These are phyloP conservation scores for Forsythia suspensa DNA, from an alignment of 257 asterid species.

Conservation along the genomic window DNA sequence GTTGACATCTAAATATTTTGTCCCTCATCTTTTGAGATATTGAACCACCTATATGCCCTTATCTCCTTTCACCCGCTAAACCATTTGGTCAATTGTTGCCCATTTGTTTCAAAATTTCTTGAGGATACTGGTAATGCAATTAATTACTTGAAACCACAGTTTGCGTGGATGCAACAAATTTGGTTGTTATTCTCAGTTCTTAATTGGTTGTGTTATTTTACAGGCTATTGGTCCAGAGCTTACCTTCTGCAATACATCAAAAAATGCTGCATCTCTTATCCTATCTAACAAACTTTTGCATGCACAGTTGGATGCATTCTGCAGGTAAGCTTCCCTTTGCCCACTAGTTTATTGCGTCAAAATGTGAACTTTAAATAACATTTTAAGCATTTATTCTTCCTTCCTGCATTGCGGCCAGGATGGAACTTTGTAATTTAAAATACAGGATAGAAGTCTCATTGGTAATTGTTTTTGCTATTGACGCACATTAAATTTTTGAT, in stretches of 20 bases:
- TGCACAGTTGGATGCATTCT: constrained; percentile 85
- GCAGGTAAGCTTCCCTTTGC: constrained; percentile 57
- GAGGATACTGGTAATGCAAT: neutral
- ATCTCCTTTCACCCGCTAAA: neutral
- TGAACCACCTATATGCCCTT: neutral
- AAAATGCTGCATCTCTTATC: constrained; percentile 49
- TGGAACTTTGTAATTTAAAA: neutral
- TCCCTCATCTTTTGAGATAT: neutral
- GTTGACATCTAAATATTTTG: neutral
- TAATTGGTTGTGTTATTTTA: constrained; percentile 19
- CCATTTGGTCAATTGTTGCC: neutral
- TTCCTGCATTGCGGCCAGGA: neutral
- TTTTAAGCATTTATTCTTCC: neutral
- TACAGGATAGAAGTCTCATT: neutral
- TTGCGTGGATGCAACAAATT: neutral
- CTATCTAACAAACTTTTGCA: constrained; percentile 90
- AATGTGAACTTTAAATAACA: neutral
- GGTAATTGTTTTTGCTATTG: neutral
- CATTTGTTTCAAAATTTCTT: neutral
- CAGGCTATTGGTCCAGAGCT: constrained; percentile 99
- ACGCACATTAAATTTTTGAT: neutral
- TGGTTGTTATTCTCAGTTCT: neutral
- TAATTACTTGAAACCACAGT: no score
- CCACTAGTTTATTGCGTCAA: neutral
- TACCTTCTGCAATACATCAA: constrained; percentile 82